Conservation (phyloP, 2,329 filamentous ascomycete species). For the Alternaria dauci region DNA sequence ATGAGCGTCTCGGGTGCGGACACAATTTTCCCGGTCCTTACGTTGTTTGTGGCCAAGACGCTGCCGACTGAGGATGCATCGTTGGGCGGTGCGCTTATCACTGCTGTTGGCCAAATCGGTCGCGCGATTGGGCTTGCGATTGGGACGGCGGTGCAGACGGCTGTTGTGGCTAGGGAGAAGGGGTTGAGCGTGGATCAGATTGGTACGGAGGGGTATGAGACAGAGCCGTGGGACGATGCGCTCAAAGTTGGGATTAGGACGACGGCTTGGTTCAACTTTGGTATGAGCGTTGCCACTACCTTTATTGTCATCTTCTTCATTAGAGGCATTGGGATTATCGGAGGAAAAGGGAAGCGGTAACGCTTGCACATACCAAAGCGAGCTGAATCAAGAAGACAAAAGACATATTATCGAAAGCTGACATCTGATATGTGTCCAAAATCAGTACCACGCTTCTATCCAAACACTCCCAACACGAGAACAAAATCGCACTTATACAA, state of each 20-base stretch:
- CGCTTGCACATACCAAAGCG: neutral
- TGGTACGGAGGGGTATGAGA: constrained; percentile 31
- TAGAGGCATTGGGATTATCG: constrained; percentile 31
- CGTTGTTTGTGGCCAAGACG: constrained; percentile 70
- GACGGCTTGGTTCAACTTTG: constrained; percentile 54
- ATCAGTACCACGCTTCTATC: neutral
- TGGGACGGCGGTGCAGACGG: constrained; percentile 70
- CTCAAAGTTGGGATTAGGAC: constrained; percentile 51
- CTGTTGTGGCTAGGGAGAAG: constrained; percentile 53
- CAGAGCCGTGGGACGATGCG: constrained; percentile 35
- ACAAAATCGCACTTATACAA: neutral
- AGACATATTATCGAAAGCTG: neutral
- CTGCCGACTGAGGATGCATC: constrained; percentile 71
- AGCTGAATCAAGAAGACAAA: neutral
- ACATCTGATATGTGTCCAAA: neutral
- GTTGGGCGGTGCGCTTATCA: constrained; percentile 72
- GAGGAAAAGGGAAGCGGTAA: neutral
- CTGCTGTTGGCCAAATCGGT: constrained; percentile 71
- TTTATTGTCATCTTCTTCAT: constrained; percentile 44
- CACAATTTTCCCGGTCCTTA: constrained; percentile 71
- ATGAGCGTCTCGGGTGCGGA: constrained; percentile 72
- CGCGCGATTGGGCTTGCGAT: constrained; percentile 72
- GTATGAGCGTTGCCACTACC: constrained; percentile 46
- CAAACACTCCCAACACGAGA: neutral
- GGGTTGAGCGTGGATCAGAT: constrained; percentile 39